Percentiles rank a stretch among this genome's conserved stretches.
Conservation (phyloP, 1,139 yeast species). For the Diutina siamensis region DNA sequence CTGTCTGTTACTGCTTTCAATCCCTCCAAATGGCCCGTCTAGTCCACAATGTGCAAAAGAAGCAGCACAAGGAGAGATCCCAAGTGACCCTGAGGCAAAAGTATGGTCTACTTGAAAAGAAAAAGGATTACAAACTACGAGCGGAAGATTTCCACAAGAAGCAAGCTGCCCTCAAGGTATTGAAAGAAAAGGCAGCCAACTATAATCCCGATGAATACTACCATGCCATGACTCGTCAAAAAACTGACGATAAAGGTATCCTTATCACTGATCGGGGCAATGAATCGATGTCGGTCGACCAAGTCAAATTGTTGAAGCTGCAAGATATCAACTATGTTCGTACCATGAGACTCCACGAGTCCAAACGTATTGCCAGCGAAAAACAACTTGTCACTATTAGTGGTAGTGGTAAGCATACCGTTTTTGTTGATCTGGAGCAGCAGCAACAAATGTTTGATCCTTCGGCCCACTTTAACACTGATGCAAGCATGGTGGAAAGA, state of each 20-base stretch:
- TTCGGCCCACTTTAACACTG: constrained; percentile 59
- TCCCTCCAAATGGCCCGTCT: constrained; percentile 14
- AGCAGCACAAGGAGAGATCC: constrained; percentile 89
- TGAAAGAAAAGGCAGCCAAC: constrained; percentile 58
- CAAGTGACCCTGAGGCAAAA: constrained; percentile 66
- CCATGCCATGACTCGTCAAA: constrained; percentile 73
- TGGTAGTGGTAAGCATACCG: constrained; percentile 65
- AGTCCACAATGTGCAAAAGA: constrained; percentile 86
- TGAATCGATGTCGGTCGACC: constrained; percentile 55
- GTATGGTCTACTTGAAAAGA: constrained; percentile 84
- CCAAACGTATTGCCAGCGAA: constrained; percentile 50
- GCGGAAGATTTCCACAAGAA: constrained; percentile 85
- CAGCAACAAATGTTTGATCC: constrained; percentile 52
- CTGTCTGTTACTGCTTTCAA: constrained; percentile 3
- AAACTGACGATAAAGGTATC: constrained; percentile 60
- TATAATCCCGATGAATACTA: constrained; percentile 95
- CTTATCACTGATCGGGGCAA: constrained; percentile 56
- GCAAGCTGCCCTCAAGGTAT: constrained; percentile 69
- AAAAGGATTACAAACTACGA: constrained; percentile 84
- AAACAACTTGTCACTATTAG: constrained; percentile 42
- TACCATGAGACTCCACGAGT: constrained; percentile 62
- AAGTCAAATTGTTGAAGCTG: constrained; percentile 71
- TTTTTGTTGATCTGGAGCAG: constrained; percentile 60
- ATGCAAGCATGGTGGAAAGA: constrained; percentile 45
- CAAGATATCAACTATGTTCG: constrained; percentile 83